These are phyloP conservation scores for Choiromyces venosus DNA, from an alignment of 495 filamentous ascomycete genomes.

Conservation along the genomic window DNA sequence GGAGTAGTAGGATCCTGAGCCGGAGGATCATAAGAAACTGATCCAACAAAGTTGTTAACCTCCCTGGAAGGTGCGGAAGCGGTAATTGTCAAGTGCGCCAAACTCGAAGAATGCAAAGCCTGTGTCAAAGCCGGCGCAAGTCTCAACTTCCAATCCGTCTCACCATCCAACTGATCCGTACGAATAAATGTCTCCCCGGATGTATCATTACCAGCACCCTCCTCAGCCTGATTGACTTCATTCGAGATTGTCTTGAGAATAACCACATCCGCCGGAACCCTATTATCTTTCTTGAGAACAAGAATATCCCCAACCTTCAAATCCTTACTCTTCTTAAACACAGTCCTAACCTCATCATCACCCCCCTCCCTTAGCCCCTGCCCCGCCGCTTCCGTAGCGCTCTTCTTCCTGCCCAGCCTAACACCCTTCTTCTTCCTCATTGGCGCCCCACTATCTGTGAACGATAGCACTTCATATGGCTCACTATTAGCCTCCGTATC, in stretches of 20 bases:
- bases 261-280: slow-evolving; percentile 89
- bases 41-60: slow-evolving; percentile 90
- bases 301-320: slow-evolving; percentile 92
- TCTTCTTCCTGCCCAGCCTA: slow-evolving; percentile 42
- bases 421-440: neutral
- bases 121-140: slow-evolving; percentile 81
- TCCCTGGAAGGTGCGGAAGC: slow-evolving; percentile 84
- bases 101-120: slow-evolving; percentile 58
- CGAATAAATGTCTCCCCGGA: slow-evolving; percentile 91
- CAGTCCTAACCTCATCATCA: slow-evolving; percentile 48
- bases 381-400: slow-evolving; percentile 50
- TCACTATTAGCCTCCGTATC: slow-evolving; percentile 95
- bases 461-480: slow-evolving; percentile 70
- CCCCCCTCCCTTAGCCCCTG: slow-evolving; percentile 47
- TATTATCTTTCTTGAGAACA: slow-evolving; percentile 81
- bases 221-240: slow-evolving; percentile 49
- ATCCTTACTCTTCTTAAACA: slow-evolving; percentile 75
- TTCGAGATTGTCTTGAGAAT: slow-evolving; percentile 76
- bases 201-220: slow-evolving; percentile 40
- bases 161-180: slow-evolving; percentile 95
- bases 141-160: slow-evolving; percentile 98
- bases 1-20: slow-evolving; percentile 6
- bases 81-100: slow-evolving; percentile 67
- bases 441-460: slow-evolving; percentile 41
- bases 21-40: slow-evolving; percentile 58